Evolutionary conservation across 495 filamentous ascomycete species (phyloP), one percentile per base, ranked within the genome.

Genomic region (Sporormia fimetaria): DNA sequence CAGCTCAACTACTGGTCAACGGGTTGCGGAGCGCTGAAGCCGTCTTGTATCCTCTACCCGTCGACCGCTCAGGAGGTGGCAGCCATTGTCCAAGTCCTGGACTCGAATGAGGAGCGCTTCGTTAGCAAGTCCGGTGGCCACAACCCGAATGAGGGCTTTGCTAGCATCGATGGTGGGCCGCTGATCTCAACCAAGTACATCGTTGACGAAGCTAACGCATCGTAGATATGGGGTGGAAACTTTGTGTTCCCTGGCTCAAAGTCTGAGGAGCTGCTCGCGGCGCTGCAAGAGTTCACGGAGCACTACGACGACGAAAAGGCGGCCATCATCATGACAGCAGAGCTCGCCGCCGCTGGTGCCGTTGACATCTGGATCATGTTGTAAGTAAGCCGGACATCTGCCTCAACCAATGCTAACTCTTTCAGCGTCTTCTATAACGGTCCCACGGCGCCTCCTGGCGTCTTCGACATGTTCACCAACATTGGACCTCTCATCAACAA

Each of bases 381-480:
- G n/a, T n/a, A n/a, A n/a, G n/a, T n/a, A n/a, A n/a, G n/a, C n/a
- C n/a, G n/a, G n/a, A n/a, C n/a, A n/a, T n/a, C n/a, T n/a, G n/a
- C n/a, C n/a, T n/a, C n/a, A n/a, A n/a, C n/a, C n/a, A n/a, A n/a
- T n/a, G n/a, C n/a, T n/a, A n/a, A n/a, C n/a, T n/a, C n/a, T n/a
- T n/a, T n/a, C n/a, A n/a, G n/a, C 49, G 44, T 75, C n/a, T 79
- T 75, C 62, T 77, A 76, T 47, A 69, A 79, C 33, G 74, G 72
- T 3, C 65, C 70, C 0, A 59, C 67, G 34, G 71, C 71, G 9
- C 73, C 74, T 1, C 48, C 60, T 10, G 69, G 63, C 3, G 63
- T 73, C 6, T 79, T 79, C 41, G 61, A 68, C 36, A 67, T 65
- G 40, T 75, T 79, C 58, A 69, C 66, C 5, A 59, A 54, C 23